Evolutionary conservation across 805 yeast genomes (phyloP).

Genomic region (Suhomyces pyralidae): DNA sequence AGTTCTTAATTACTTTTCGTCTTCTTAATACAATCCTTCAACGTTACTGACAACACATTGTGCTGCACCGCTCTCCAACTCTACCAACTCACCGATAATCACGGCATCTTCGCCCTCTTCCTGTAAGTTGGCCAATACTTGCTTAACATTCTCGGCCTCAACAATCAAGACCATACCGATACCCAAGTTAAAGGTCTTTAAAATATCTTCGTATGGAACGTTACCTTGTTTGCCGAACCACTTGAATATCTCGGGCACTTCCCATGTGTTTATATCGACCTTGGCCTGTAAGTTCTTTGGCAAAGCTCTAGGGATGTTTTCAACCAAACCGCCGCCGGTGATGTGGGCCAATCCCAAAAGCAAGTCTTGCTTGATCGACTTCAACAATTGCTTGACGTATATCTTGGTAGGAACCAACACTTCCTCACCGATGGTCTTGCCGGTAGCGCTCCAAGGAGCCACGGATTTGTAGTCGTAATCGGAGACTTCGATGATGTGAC

Average conservation of each 20-base stretch:
- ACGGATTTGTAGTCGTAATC: constrained; percentile 66
- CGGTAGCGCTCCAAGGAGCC: constrained; percentile 79
- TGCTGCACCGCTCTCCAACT: constrained; percentile 44
- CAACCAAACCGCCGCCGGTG: constrained; percentile 98
- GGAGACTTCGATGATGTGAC: constrained; percentile 77
- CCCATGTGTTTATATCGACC: constrained; percentile 78
- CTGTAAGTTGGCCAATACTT: constrained; percentile 51
- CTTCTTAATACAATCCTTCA: constrained; percentile 38
- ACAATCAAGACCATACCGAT: constrained; percentile 94
- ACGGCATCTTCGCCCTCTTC: constrained; percentile 74
- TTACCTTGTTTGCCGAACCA: constrained; percentile 93
- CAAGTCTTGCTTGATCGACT: constrained; percentile 63
- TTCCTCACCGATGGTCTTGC: constrained; percentile 78
- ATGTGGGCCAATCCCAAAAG: constrained; percentile 91
- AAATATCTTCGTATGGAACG: constrained; percentile 79
- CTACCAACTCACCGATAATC: constrained; percentile 38
- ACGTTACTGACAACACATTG: constrained; percentile 58
- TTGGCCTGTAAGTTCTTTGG: constrained; percentile 78
- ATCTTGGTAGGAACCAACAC: constrained; percentile 87
- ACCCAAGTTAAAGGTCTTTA: constrained; percentile 94
- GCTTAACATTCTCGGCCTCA: constrained; percentile 59
- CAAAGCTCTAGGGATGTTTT: constrained; percentile 92
- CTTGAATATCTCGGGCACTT: constrained; percentile 82
- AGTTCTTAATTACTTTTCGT: not conserved
- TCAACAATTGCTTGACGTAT: constrained; percentile 86